A percentile compares a stretch with the other conserved stretches of the same genome.
Conservation (phyloP, 495 filamentous ascomycete genomes). For the Penicillium coprophilum region DNA sequence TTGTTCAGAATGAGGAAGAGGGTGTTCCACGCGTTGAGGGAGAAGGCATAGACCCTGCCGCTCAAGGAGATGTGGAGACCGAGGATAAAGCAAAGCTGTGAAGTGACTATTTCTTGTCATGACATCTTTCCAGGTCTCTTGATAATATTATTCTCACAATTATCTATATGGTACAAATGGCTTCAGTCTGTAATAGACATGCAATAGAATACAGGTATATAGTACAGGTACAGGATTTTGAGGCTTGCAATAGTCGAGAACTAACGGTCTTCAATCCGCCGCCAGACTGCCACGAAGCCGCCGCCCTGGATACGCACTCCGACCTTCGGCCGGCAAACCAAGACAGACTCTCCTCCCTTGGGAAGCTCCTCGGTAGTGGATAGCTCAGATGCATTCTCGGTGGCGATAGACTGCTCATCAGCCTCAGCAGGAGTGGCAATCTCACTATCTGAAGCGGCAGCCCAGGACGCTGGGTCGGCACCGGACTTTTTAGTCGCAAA, state of each 20-base stretch:
- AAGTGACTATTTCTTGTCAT: not conserved
- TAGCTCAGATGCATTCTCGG: slow-evolving; percentile 7
- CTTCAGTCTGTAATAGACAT: slow-evolving; percentile 3
- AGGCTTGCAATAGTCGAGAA: not conserved
- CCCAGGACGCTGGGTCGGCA: slow-evolving; percentile 44
- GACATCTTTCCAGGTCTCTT: not conserved
- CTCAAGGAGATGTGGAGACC: not conserved
- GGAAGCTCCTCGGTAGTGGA: slow-evolving; percentile 11
- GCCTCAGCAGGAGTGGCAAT: slow-evolving; percentile 9
- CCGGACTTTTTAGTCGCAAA: slow-evolving; percentile 47
- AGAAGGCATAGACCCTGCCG: not conserved
- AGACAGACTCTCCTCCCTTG: slow-evolving; percentile 45
- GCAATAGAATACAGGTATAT: slow-evolving; percentile 14
- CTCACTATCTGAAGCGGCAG: slow-evolving; percentile 18
- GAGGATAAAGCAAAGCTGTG: slow-evolving; percentile 16
- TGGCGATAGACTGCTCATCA: slow-evolving; percentile 12
- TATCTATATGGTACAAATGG: slow-evolving; percentile 18
- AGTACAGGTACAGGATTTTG: not conserved
- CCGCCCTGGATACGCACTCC: slow-evolving; percentile 62
- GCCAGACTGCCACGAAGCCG: slow-evolving; percentile 71
- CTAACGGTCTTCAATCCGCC: slow-evolving; percentile 44
- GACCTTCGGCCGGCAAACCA: slow-evolving; percentile 70
- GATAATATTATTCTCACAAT: not conserved
- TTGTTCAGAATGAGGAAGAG: not conserved
- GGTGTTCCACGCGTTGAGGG: not conserved